Evolutionary conservation across 768 basidiomycete genomes (phyloP).

Genomic region (Naganishia onofrii): DNA sequence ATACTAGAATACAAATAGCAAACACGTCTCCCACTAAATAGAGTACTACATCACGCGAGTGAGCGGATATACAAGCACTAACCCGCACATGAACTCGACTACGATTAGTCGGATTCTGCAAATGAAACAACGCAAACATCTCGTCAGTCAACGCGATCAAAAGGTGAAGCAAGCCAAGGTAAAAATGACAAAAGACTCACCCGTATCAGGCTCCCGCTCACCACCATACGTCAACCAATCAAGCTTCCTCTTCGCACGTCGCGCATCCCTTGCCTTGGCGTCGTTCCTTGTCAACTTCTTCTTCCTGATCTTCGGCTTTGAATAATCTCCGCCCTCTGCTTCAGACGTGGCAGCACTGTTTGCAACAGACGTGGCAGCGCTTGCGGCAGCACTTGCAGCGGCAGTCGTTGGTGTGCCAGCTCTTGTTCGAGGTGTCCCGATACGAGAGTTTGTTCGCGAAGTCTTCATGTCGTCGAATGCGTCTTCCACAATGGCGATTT

Average conservation of each 20-base stretch:
- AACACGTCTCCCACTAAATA: not conserved
- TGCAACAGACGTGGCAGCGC: constrained; percentile 50
- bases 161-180: no score
- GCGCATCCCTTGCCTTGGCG: constrained; percentile 81
- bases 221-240: constrained; percentile 81
- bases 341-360: constrained; percentile 42
- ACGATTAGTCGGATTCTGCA: no score
- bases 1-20: not conserved
- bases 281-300: constrained; percentile 67
- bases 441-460: constrained; percentile 69
- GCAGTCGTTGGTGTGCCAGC: constrained; percentile 60
- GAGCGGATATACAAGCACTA: no score
- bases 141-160: no score
- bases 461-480: constrained; percentile 67
- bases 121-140: no score
- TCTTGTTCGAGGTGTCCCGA: constrained; percentile 59
- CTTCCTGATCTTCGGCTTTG: constrained; percentile 59
- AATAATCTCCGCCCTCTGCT: constrained; percentile 38
- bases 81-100: no score
- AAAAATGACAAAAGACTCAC: no score
- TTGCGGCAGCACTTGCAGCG: constrained; percentile 66
- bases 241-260: constrained; percentile 73
- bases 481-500: constrained; percentile 79
- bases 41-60: no score
- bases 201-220: constrained; percentile 31